Percentiles rank a stretch among this genome's conserved stretches.
Evolutionary conservation across 2,329 filamentous ascomycete species (phyloP).

Genomic region (Pochonia chlamydosporia): DNA sequence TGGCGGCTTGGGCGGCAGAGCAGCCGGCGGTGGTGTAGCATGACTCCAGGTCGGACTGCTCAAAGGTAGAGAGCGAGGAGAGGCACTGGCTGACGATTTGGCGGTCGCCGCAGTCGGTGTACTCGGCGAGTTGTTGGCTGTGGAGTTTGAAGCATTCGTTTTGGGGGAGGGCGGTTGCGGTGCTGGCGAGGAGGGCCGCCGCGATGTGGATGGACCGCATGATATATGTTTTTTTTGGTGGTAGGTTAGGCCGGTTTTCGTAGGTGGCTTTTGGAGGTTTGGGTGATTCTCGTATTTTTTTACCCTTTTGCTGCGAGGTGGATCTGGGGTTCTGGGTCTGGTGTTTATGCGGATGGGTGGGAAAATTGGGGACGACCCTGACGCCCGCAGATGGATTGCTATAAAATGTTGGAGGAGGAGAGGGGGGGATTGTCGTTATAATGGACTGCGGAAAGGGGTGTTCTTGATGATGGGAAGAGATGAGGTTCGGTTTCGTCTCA

Average conservation of each 20-base stretch:
- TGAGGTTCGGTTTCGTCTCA: no score
- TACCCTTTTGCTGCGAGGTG: no score
- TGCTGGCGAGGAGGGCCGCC: conserved; percentile 27
- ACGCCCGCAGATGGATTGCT: no score
- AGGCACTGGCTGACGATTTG: conserved; percentile 39
- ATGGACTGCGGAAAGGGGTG: no score
- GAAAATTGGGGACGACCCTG: no score
- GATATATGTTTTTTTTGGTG: neutral
- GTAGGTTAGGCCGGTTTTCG: no score
- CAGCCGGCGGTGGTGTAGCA: conserved; percentile 33
- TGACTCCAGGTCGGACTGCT: conserved; percentile 27
- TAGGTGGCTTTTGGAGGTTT: neutral
- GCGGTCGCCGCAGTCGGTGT: conserved; percentile 36
- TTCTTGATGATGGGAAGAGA: no score
- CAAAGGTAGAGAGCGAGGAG: conserved; percentile 22
- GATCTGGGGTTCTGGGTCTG: no score
- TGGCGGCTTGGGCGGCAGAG: conserved; percentile 21
- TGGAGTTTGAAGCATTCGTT: conserved; percentile 34
- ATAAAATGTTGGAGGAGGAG: no score
- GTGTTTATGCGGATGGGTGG: no score
- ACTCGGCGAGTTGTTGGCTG: conserved; percentile 30
- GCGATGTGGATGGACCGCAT: conserved; percentile 1
- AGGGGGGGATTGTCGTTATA: no score
- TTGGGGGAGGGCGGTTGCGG: conserved; percentile 23
- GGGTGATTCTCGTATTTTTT: neutral